Evolutionary conservation across 2,329 filamentous ascomycete species (phyloP), one percentile per base, ranked within the genome.

Genomic region (Fusarium tanahbumbuense): DNA sequence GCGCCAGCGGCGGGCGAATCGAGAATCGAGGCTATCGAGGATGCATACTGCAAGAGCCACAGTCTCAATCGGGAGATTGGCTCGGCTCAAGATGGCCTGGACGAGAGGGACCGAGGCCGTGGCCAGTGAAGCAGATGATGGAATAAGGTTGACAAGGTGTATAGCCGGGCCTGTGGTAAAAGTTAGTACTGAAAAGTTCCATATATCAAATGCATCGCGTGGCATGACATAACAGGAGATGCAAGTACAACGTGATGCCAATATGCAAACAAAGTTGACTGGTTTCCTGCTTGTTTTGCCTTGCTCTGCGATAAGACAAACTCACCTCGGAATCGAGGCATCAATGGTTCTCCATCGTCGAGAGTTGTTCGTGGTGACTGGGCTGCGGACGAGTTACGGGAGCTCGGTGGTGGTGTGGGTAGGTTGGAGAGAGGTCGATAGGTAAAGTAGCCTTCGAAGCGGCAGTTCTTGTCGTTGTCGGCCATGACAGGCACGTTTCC

Each of bases 391-490:
- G 83, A 83, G 68, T 76, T 78, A 55, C 73, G 78, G 56, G 84
- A 85, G 46, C 87, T 89, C 13, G 85, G 85, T 46, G 89, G 89
- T 67, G 89, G 89, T 55, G 89, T 92, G 23, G 89, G 89, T 23
- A 92, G 84, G 77, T 89, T 90, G 30, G 89, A 91, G 54, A 92
- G 83, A 12, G 89, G 89, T 49, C 88, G 86, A 78, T 91, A 92
- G 69, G 88, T 89, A 74, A 89, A 89, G 78, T 87, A 88, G 68
- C 83, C 83, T 59, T 85, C 83, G 53, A 60, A 67, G 28, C 62
- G 64, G 67, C 62, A 63, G 60, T 61, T 59, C 52, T 56, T 70
- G 60, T 68, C 63, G 55, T 68, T 60, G 59, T 64, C 63, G 50
- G 56, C 46, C 63, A 62, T 64, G 52, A 56, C 53, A 44, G 54